phyloP scores from a whole-genome alignment of 768 basidiomycete genomes.

The Psilocybe cyanescens region DNA sequence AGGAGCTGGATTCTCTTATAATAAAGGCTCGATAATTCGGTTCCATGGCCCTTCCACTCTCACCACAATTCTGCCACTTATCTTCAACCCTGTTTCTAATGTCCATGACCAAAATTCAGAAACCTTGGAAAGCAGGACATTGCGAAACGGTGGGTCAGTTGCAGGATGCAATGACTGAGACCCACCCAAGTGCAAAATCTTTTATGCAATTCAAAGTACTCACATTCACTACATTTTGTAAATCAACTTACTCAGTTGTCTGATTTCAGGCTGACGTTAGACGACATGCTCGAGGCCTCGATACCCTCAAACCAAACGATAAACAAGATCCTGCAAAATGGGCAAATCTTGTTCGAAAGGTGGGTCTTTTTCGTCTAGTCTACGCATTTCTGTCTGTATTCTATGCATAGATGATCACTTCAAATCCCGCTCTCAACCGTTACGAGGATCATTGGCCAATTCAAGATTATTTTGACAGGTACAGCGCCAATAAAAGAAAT shows the following conservation, averaged over 20 bases:
- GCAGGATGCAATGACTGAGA: neutral
- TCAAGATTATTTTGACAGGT: neutral
- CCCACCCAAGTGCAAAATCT: neutral
- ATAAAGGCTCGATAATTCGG: too few species aligned
- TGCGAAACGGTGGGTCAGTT: neutral
- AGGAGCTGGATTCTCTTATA: too few species aligned
- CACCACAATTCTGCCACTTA: neutral
- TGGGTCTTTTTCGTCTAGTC: neutral
- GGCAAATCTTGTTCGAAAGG: constrained; percentile 3
- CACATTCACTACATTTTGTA: neutral
- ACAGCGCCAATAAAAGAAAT: neutral
- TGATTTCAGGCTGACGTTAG: neutral
- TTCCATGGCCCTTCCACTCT: neutral
- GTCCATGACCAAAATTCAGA: neutral
- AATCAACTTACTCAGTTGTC: neutral
- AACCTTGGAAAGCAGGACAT: neutral
- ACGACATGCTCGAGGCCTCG: neutral
- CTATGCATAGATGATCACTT: constrained; percentile 6
- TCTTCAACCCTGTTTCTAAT: neutral
- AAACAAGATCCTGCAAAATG: neutral
- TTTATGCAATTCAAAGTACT: neutral
- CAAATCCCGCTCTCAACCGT: neutral
- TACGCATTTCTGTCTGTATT: neutral
- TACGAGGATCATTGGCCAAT: constrained; percentile 16
- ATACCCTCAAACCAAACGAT: neutral